Conservation (phyloP, 306 rosid genomes). For the Ormosia emarginata region DNA sequence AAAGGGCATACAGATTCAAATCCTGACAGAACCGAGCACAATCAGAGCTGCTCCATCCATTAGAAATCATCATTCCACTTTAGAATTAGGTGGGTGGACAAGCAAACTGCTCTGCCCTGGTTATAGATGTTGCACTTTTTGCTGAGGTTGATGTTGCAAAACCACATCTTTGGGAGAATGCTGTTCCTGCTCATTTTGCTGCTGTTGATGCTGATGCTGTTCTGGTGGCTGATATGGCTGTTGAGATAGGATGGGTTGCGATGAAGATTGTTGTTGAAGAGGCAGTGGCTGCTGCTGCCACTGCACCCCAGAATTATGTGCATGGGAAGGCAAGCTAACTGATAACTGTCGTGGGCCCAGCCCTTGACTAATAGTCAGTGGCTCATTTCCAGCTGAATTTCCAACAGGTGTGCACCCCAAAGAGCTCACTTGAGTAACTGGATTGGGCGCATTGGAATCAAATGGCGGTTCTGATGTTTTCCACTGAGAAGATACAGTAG, state of each 20-base stretch:
- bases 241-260: constrained; percentile 49
- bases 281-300: constrained; percentile 58
- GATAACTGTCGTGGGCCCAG: constrained; percentile 60
- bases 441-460: constrained; percentile 53
- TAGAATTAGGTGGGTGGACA: constrained; percentile 57
- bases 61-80: constrained; percentile 59
- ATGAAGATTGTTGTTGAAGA: constrained; percentile 55
- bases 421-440: constrained; percentile 45
- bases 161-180: constrained; percentile 49
- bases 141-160: constrained; percentile 62
- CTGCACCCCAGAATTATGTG: constrained; percentile 67
- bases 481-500: constrained; percentile 59
- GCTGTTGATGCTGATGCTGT: constrained; percentile 34
- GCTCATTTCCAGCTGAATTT: constrained; percentile 59
- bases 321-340: constrained; percentile 59
- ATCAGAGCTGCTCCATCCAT: constrained; percentile 47
- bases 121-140: constrained; percentile 59
- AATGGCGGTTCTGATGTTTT: constrained; percentile 60
- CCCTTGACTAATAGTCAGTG: constrained; percentile 54
- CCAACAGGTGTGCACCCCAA: constrained; percentile 54
- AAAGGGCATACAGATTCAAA: constrained; percentile 61
- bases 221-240: constrained; percentile 50
- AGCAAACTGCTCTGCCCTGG: constrained; percentile 64
- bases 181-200: constrained; percentile 42
- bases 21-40: constrained; percentile 42